Percentiles rank a stretch among this genome's conserved stretches.
Conservation (phyloP, 2,329 filamentous ascomycete species). For the Thelonectria rubi region DNA sequence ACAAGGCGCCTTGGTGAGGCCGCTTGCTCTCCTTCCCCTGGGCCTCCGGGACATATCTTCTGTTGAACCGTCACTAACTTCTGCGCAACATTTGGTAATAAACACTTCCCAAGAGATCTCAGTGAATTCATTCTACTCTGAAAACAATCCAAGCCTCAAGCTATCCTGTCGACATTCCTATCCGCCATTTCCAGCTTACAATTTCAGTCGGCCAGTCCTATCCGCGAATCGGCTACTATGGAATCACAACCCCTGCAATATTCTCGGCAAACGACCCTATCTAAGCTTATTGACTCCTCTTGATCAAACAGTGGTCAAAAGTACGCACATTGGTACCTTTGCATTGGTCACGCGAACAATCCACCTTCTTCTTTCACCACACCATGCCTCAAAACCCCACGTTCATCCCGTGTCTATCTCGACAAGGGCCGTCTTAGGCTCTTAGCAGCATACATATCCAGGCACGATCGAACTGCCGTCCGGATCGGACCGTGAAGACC, state of each 20-base stretch:
- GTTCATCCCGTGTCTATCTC: not conserved
- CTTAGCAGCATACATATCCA: not conserved
- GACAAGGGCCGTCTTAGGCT: not conserved
- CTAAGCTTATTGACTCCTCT: not conserved
- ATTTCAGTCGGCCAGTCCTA: not conserved
- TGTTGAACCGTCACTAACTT: too few species aligned
- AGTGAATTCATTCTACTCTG: too few species aligned
- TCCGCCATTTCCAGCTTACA: too few species aligned
- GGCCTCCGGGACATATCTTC: too few species aligned
- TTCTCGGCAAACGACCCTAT: constrained; percentile 15
- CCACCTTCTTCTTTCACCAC: constrained; percentile 2
- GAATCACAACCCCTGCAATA: not conserved
- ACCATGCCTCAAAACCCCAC: not conserved
- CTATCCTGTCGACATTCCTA: too few species aligned
- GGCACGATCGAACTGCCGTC: constrained; percentile 6
- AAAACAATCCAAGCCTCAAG: too few species aligned
- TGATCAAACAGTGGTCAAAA: not conserved
- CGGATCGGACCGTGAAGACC: constrained; percentile 7
- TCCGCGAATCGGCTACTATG: not conserved
- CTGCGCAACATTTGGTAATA: too few species aligned
- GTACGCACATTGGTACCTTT: not conserved
- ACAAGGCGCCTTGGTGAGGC: not conserved
- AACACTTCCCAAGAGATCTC: too few species aligned
- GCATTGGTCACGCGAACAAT: not conserved
- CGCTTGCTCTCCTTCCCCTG: too few species aligned